Evolutionary conservation across 2,329 filamentous ascomycete genomes (phyloP), one percentile per base, ranked within the genome.

Genomic region (Cytospora piceicola): DNA sequence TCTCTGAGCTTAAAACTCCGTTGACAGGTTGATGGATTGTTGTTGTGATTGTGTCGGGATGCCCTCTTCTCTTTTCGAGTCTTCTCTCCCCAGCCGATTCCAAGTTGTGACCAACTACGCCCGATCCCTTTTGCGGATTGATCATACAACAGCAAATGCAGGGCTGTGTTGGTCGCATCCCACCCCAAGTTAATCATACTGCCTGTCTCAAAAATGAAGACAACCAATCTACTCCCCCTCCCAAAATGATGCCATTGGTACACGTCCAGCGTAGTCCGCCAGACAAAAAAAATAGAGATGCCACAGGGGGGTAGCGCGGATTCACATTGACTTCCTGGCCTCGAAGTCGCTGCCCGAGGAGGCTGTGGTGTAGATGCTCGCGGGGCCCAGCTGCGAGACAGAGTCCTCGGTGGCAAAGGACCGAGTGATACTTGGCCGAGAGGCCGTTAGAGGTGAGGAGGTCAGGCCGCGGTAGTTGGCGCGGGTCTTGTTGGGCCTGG

Each of bases 401-500:
- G 60, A 60, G 51, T 67, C 66, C 7, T 58, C 46, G n/a, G 63
- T 64, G 5, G 66, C 66, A 9, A 68, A 66, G 5, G 63, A 66
- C 56, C 49, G 59, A 2, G 66, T 63, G 39, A 68, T 54, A 14
- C 63, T 66, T 4, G 66, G 63, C 6, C 59, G 39, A 2, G 59
- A 60, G 59, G 64, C 66, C 6, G 55, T 58, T 56, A 63, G 55
- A 22, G 56, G 64, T 4, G 66, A 52, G 1, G 63, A 58, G 2
- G 66, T 65, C 24, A 67, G 65, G 51, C 66, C 63, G 42, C 66
- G 66, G 42, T 68, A 68, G 15, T 64, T 64, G 32, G 56, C 20
- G 14, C 59, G 60, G 60, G 62, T 51, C 56, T 64, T 67, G 49
- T 57, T 57, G 24, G 51, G 24, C 6, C 65, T 49, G 29, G 63